These are phyloP conservation scores for Gracilaria gracilis DNA, from an alignment of 23 red algal species.

Conservation along the genomic window DNA sequence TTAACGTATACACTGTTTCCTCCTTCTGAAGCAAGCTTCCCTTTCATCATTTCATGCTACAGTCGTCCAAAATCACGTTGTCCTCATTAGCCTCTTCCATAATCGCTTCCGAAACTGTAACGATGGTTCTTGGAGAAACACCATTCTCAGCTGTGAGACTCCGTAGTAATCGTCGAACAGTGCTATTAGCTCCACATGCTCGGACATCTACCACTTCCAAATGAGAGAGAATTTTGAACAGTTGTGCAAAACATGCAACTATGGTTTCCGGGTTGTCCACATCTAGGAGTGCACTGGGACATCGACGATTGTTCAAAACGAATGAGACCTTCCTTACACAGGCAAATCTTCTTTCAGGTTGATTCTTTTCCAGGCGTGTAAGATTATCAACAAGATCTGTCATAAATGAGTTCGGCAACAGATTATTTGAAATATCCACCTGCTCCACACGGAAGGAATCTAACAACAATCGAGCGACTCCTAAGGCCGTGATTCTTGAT, in stretches of 20 bases:
- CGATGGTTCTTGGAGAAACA: neutral
- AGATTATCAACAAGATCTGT: conserved; percentile 12
- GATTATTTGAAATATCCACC: conserved; percentile 46
- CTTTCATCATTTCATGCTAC: neutral
- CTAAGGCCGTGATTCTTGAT: conserved; percentile 2
- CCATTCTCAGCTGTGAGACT: neutral
- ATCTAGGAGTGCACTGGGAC: conserved; percentile 52
- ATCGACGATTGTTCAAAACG: conserved; percentile 54
- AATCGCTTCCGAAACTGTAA: conserved; percentile 34
- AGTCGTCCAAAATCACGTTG: neutral
- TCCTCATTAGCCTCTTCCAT: neutral
- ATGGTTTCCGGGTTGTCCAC: neutral
- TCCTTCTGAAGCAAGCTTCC: neutral
- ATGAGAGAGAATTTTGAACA: conserved; percentile 31
- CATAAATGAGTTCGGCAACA: conserved; percentile 44
- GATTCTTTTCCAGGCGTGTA: neutral
- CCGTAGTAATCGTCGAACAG: conserved; percentile 1
- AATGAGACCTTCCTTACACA: conserved; percentile 23
- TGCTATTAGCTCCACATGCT: conserved; percentile 48
- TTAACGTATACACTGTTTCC: too few species aligned
- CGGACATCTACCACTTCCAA: conserved; percentile 50
- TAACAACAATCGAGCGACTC: conserved; percentile 10
- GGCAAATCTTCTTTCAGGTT: neutral
- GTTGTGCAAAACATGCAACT: conserved; percentile 12
- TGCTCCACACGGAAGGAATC: neutral